Evolutionary conservation across 495 filamentous ascomycete genomes (phyloP).

Genomic region (Glarea lozoyensis): DNA sequence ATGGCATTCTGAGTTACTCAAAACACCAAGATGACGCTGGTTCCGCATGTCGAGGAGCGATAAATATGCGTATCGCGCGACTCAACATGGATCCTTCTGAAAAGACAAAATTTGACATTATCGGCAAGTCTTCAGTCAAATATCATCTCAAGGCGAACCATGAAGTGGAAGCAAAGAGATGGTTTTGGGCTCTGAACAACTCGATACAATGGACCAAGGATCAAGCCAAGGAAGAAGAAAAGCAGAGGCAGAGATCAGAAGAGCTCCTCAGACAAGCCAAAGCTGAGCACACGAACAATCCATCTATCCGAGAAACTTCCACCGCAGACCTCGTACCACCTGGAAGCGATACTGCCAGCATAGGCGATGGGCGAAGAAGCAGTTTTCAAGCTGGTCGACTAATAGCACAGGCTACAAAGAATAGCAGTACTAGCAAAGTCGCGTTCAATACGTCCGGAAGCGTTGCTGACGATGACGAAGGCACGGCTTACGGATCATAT

Average conservation of each 20-base stretch:
- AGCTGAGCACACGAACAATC: slow-evolving; percentile 43
- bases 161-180: slow-evolving; percentile 82
- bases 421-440: slow-evolving; percentile 25
- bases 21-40: slow-evolving; percentile 96
- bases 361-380: slow-evolving; percentile 30
- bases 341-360: slow-evolving; percentile 44
- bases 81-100: slow-evolving; percentile 94
- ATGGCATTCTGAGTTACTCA: slow-evolving; percentile 96
- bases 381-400: slow-evolving; percentile 29
- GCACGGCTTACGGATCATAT: slow-evolving; percentile 44
- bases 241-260: slow-evolving; percentile 58
- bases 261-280: slow-evolving; percentile 72
- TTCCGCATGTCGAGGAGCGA: slow-evolving; percentile 89
- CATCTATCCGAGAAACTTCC: slow-evolving; percentile 26
- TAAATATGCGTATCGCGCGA: slow-evolving; percentile 95
- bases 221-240: slow-evolving; percentile 84
- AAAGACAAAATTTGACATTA: slow-evolving; percentile 94
- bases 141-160: slow-evolving; percentile 97
- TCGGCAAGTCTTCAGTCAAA: slow-evolving; percentile 97
- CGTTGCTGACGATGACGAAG: slow-evolving; percentile 46
- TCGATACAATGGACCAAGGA: slow-evolving; percentile 98
- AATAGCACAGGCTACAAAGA: slow-evolving; percentile 7
- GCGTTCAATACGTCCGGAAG: slow-evolving; percentile 32
- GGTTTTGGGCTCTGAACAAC: slow-evolving; percentile 99
- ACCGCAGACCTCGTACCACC: slow-evolving; percentile 32